Base-by-base conservation (phyloP, 352 stramenopile genomes). In the Pythium grandisporangium region DNA sequence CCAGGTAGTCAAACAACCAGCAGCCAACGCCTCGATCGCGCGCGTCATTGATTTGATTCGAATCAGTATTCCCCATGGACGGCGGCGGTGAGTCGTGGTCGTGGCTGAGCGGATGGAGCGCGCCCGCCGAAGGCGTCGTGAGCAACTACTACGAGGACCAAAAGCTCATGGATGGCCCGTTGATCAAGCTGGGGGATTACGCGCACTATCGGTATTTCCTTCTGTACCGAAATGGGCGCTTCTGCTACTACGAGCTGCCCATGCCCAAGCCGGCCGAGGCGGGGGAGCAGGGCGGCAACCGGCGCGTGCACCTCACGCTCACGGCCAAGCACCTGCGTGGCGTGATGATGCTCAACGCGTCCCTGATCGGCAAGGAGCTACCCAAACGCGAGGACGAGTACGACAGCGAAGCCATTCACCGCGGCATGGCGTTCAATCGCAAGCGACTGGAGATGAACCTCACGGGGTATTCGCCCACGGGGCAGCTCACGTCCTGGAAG, bases 141-240 rank as follows among this genome's bases (percentile, higher is more conserved):
- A 84, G 70, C 57, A 89, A 89, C 49, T 89, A 86, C 64, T 81
- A 76, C 45, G 76, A 85, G 50, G 68, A 86, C 51, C 72, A 84
- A 42, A 89, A 89, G 57, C 69, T 89, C 39, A 89, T 89, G 76
- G 78, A 92, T 37, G 78, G 78, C 17, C 66, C 78, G 37, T 68
- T 92, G 30, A 92, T 92, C 52, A 92, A 92, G 51, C 56, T 87
- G 25, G 78, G 78, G 43, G 78, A 92, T 53, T 92, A 92, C 53
- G 75, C 78, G 57, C 78, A 89, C 45, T 92, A 85, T 47, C 75
- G 78, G 14, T 92, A 92, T 58, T 92, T 92, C 44, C 42, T 88
- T 37, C 72, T 92, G 6, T 88, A 74, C 49, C 71, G 75, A 44
- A 88, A 87, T 37, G 78, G 78, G 24, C 68, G 75, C 37, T 83